These are phyloP conservation scores for Puccinia hordei DNA, from an alignment of 1,284 basidiomycete species.

Conservation along the genomic window DNA sequence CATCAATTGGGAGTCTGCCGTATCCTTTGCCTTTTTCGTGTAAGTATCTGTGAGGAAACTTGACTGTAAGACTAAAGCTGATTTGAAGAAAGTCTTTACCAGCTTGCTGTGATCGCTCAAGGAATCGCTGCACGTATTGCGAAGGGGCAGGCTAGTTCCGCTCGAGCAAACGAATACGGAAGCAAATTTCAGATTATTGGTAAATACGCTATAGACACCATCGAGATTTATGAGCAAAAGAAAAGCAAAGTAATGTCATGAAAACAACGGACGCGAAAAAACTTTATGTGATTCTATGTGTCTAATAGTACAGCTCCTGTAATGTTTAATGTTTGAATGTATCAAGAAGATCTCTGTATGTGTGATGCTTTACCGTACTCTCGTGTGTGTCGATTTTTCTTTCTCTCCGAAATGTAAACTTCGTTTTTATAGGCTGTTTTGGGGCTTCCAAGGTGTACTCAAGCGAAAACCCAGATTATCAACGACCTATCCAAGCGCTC, in stretches of 20 bases:
- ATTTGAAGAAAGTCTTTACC: slow-evolving; percentile 4
- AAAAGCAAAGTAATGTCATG: slow-evolving; percentile 54
- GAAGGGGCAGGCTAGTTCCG: slow-evolving; percentile 81
- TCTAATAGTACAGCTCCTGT: background rate
- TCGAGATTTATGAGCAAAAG: slow-evolving; percentile 62
- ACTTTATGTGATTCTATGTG: background rate
- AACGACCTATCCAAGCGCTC: no score
- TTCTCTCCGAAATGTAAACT: no score
- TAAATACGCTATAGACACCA: slow-evolving; percentile 66
- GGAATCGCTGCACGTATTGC: slow-evolving; percentile 88
- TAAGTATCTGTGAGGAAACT: slow-evolving; percentile 61
- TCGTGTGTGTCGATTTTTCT: no score
- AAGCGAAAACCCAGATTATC: no score
- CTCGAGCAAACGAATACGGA: slow-evolving; percentile 67
- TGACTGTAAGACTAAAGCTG: slow-evolving; percentile 52
- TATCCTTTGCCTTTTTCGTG: slow-evolving; percentile 86
- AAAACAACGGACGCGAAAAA: background rate
- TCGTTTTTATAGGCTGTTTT: no score
- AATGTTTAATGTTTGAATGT: background rate
- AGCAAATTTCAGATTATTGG: slow-evolving; percentile 70
- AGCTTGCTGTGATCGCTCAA: slow-evolving; percentile 84
- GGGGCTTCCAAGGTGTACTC: no score
- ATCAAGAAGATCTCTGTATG: no score
- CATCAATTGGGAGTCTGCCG: slow-evolving; percentile 71
- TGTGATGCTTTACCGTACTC: no score